Evolutionary conservation across 2,329 filamentous ascomycete genomes (phyloP).

Genomic region (Pseudogymnoascus sp.): DNA sequence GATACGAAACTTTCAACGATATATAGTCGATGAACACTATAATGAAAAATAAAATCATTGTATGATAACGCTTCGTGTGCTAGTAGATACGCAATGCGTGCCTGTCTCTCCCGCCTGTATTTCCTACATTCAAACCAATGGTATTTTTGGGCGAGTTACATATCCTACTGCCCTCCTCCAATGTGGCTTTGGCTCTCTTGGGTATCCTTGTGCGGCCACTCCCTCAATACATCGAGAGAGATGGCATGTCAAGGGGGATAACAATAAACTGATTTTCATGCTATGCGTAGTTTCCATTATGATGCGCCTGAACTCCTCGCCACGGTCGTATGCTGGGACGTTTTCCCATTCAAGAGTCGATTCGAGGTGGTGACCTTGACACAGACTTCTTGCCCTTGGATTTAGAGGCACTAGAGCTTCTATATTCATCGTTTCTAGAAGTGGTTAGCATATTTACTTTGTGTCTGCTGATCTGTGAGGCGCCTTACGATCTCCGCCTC

Average conservation of each 20-base stretch:
- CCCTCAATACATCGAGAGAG: background rate
- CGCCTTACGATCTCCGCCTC: slow-evolving; percentile 67
- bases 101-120: background rate
- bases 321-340: background rate
- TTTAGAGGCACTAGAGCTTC: slow-evolving; percentile 1
- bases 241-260: background rate
- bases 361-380: background rate
- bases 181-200: background rate
- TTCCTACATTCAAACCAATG: slow-evolving; percentile 5
- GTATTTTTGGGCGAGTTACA: background rate
- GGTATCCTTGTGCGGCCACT: background rate
- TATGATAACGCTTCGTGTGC: slow-evolving; percentile 3
- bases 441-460: background rate
- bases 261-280: background rate
- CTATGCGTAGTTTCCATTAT: background rate
- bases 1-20: slow-evolving; percentile 8
- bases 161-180: background rate
- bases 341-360: background rate
- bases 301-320: background rate
- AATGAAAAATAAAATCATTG: slow-evolving; percentile 9
- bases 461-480: background rate
- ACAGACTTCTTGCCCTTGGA: background rate
- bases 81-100: background rate
- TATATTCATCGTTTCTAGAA: background rate
- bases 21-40: slow-evolving; percentile 9